phyloP scores from a whole-genome alignment of 768 basidiomycete genomes.

The Neoboletus subvelutipes region DNA sequence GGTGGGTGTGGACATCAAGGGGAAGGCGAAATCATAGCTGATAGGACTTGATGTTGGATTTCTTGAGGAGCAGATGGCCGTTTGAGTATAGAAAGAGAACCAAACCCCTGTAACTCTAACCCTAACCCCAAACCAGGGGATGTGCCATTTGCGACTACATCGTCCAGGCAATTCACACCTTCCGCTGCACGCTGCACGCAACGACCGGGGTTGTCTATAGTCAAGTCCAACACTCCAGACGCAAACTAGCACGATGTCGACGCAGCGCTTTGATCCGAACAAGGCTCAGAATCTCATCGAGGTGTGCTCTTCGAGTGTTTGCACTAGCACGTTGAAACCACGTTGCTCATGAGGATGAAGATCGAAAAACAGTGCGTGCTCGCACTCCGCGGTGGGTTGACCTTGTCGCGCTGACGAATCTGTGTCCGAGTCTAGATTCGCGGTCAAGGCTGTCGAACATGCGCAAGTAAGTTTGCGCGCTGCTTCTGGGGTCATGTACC shows the following conservation, averaged over 20 bases:
- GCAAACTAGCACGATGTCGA: constrained; percentile 41
- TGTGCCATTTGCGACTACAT: too few relatives aligned
- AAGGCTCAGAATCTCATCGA: constrained; percentile 91
- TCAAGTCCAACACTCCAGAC: constrained; percentile 10
- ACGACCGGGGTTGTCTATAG: constrained; percentile 3
- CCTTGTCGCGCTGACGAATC: constrained; percentile 10
- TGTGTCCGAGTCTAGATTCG: constrained; percentile 25
- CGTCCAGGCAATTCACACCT: too few relatives aligned
- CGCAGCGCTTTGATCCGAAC: constrained; percentile 74
- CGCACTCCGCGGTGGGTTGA: neutral
- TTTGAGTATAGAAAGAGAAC: neutral
- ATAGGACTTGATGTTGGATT: neutral
- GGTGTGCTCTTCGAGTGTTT: constrained; percentile 43
- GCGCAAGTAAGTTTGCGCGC: constrained; percentile 69
- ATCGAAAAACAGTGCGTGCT: constrained; percentile 91
- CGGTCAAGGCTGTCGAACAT: constrained; percentile 92
- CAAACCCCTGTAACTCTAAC: constrained; percentile 20
- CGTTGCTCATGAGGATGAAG: constrained; percentile 40
- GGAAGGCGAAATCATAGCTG: constrained; percentile 21
- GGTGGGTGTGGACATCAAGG: constrained; percentile 40
- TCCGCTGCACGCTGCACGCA: neutral
- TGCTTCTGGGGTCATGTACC: neutral
- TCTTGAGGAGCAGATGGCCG: neutral
- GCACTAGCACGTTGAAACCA: constrained; percentile 17
- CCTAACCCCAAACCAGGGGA: constrained; percentile 24